Evolutionary conservation across 768 basidiomycete genomes (phyloP).

Genomic region (Podaxis carcinomalis): DNA sequence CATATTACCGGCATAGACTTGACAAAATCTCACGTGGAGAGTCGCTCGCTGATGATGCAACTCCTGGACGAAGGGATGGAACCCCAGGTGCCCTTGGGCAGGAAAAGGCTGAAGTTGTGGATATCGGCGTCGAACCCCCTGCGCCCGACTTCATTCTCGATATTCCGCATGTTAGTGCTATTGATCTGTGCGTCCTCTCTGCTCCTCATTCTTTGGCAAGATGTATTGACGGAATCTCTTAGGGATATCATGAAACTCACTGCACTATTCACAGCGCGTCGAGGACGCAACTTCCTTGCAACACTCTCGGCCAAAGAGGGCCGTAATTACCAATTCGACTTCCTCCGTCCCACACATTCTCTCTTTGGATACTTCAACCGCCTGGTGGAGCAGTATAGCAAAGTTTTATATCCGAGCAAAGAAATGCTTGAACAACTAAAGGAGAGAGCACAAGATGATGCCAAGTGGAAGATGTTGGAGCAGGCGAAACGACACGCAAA

Average conservation of each 20-base stretch:
- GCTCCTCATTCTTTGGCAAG: not conserved
- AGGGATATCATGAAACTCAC: constrained; percentile 97
- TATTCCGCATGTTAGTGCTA: constrained; percentile 79
- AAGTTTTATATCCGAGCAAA: constrained; percentile 79
- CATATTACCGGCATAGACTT: constrained; percentile 92
- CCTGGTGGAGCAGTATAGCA: constrained; percentile 93
- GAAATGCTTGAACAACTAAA: constrained; percentile 70
- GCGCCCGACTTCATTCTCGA: constrained; percentile 79
- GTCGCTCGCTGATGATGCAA: constrained; percentile 50
- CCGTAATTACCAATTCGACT: constrained; percentile 97
- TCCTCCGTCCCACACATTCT: constrained; percentile 92
- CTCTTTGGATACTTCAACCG: constrained; percentile 97
- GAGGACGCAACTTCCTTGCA: constrained; percentile 83
- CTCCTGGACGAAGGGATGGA: constrained; percentile 16
- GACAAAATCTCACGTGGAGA: constrained; percentile 79
- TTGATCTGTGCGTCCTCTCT: constrained; percentile 75
- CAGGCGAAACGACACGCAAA: constrained; percentile 74
- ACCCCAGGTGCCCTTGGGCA: constrained; percentile 29
- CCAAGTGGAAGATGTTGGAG: constrained; percentile 77
- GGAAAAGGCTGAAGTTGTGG: constrained; percentile 43
- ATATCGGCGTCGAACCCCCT: constrained; percentile 74
- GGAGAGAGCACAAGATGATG: constrained; percentile 56
- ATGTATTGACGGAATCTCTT: constrained; percentile 3
- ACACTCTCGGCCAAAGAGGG: constrained; percentile 85
- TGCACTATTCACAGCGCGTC: constrained; percentile 90